Percentiles rank a stretch among this genome's conserved stretches.
Conservation (phyloP, 345 rosid genomes). For the Linum lewisii region DNA sequence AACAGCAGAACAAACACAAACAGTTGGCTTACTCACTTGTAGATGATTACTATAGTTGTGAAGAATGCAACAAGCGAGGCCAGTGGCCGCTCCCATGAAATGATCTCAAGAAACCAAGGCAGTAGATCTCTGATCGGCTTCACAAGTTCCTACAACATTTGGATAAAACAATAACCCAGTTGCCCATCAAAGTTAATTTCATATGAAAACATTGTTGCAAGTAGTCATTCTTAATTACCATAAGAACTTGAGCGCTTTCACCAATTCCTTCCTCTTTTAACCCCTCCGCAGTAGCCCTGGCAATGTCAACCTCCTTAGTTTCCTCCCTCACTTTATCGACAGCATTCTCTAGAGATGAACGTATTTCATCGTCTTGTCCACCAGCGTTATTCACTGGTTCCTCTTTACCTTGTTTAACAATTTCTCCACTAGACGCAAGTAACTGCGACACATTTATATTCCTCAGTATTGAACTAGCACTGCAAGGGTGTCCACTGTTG, state of each 20-base stretch:
- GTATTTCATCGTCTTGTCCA: constrained; percentile 25
- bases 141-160: constrained; percentile 49
- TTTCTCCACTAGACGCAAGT: constrained; percentile 21
- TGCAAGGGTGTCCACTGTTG: constrained; percentile 34
- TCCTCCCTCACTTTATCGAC: constrained; percentile 56
- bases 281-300: constrained; percentile 51
- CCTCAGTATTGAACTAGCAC: constrained; percentile 67
- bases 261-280: constrained; percentile 74
- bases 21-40: constrained; percentile 38
- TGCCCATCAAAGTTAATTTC: background rate
- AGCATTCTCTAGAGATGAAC: constrained; percentile 37
- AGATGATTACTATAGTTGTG: constrained; percentile 25
- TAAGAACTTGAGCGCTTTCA: constrained; percentile 47
- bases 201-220: background rate
- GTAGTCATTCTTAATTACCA: constrained; percentile 33
- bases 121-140: constrained; percentile 39
- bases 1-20: too few species aligned
- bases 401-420: constrained; percentile 18
- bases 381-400: constrained; percentile 12
- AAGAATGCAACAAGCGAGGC: constrained; percentile 28
- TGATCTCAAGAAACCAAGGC: constrained; percentile 36
- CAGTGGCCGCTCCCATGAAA: constrained; percentile 54
- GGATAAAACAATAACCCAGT: constrained; percentile 7
- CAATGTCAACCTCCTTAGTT: constrained; percentile 40
- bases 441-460: constrained; percentile 36